Percentiles rank a stretch among this genome's conserved stretches.
Evolutionary conservation across 441 rosid genomes (phyloP).

Genomic region (Theobroma grandiflorum): DNA sequence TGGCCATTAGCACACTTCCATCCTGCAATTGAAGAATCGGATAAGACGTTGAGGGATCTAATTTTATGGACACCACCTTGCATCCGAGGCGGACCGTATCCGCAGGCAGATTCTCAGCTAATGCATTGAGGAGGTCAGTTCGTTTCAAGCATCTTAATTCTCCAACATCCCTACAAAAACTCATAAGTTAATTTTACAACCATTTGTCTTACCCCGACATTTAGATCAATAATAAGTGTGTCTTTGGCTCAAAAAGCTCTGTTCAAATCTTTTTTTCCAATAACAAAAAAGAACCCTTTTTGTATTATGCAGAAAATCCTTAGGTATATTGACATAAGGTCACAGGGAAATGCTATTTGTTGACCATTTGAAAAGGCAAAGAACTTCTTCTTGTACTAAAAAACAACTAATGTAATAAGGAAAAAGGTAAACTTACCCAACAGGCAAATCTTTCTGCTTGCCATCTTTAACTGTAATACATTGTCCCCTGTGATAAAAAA

Average conservation of each 20-base stretch:
- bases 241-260: too few species aligned
- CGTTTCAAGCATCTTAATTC: slow-evolving; percentile 58
- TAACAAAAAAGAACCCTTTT: too few species aligned
- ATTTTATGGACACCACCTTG: slow-evolving; percentile 34
- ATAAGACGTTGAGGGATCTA: slow-evolving; percentile 42
- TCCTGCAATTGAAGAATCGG: slow-evolving; percentile 46
- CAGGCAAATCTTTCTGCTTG: background rate
- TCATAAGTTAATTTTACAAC: too few species aligned
- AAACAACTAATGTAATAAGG: too few species aligned
- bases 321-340: too few species aligned
- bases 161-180: slow-evolving; percentile 18
- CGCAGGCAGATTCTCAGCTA: slow-evolving; percentile 52
- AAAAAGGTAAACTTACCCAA: background rate
- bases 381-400: too few species aligned
- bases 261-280: too few species aligned
- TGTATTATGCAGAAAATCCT: too few species aligned
- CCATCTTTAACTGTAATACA: background rate
- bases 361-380: too few species aligned
- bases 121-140: slow-evolving; percentile 45
- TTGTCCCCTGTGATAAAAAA: background rate
- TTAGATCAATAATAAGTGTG: too few species aligned
- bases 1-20: slow-evolving; percentile 49
- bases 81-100: slow-evolving; percentile 51
- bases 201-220: too few species aligned
- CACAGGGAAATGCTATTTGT: too few species aligned